phyloP scores from a whole-genome alignment of 805 yeast genomes.

The Diddensiella transvaalensis region DNA sequence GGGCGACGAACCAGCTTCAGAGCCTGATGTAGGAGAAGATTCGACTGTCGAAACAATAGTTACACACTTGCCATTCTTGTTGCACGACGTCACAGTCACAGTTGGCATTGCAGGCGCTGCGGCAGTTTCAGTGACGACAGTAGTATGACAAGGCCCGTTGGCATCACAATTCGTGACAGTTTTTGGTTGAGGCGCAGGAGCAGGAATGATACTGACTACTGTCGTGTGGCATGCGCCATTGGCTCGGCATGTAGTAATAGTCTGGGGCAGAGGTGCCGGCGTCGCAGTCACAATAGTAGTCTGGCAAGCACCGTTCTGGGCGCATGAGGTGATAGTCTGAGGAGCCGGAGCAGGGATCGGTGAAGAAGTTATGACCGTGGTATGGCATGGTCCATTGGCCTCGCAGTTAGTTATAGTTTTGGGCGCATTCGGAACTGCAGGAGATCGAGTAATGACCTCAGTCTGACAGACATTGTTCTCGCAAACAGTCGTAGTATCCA shows the following conservation, averaged over 20 bases:
- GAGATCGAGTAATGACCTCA: background rate
- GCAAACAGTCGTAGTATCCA: conserved; percentile 4
- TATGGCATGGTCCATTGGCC: background rate
- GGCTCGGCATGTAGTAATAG: background rate
- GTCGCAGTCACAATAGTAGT: background rate
- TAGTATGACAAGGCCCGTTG: conserved; percentile 1
- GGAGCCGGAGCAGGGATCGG: background rate
- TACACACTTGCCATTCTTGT: background rate
- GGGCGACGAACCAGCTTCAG: background rate
- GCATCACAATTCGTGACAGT: conserved; percentile 2
- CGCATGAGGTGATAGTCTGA: conserved; percentile 5
- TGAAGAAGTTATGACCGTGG: conserved; percentile 1
- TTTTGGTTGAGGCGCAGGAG: background rate
- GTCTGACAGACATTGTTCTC: conserved; percentile 4
- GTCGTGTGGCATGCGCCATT: conserved; percentile 2
- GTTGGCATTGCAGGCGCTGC: conserved; percentile 2
- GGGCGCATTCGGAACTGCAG: background rate
- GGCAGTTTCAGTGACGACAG: background rate
- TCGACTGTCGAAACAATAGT: background rate
- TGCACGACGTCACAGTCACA: background rate
- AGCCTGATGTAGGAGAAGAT: background rate
- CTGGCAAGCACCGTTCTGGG: background rate
- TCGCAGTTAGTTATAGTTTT: background rate
- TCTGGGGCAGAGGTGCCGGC: conserved; percentile 3
- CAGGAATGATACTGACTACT: background rate